Base-by-base conservation (phyloP, 148 eudicot genomes). In the Silene uniflora region DNA sequence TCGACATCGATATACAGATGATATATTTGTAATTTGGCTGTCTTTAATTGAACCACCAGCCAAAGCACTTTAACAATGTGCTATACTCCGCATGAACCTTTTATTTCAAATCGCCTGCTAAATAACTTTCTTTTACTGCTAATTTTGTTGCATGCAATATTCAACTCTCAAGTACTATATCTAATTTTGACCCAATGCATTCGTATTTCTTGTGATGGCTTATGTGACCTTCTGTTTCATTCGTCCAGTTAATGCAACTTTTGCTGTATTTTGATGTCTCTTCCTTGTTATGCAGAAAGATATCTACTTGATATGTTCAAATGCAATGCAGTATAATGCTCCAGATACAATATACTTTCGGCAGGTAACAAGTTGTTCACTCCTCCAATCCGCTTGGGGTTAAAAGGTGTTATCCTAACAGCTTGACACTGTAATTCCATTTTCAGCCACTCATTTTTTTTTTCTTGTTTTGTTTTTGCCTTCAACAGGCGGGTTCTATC, bases 261-360 rank as follows among this genome's bases (percentile, higher is more conserved):
- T 47, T 11, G 56, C 35, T 2, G 5, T 19, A 18, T 13, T 54
- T 44, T 66, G 47, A 49, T 9, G 10, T 47, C 24, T 18, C 18
- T 62, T 35, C 27, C 58, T 60, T 21, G 59, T 55, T 52, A 5
- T 84, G 88, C 98, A 93, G 98, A 86, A 89, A 73, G 98, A 93
- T 78, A 83, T 93, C 13, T 80, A 77, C 77, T 83, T 87, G 85
- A 86, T 93, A 60, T 88, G 90, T 80, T 84, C 98, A 73, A 94
- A 94, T 88, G 98, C 97, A 70, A 95, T 95, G 97, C 91, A 90
- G 78, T 95, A 95, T 69, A 95, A 95, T 83, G 85, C 96, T 73
- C 85, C 93, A 17, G 96, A 92, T 72, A 90, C 97, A 13, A 69
- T 95, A 75, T 95, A 92, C 84, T 89, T 85, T 79, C 91, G 98